Conservation (phyloP, 2,329 filamentous ascomycete species). For the Botrytis byssoidea region DNA sequence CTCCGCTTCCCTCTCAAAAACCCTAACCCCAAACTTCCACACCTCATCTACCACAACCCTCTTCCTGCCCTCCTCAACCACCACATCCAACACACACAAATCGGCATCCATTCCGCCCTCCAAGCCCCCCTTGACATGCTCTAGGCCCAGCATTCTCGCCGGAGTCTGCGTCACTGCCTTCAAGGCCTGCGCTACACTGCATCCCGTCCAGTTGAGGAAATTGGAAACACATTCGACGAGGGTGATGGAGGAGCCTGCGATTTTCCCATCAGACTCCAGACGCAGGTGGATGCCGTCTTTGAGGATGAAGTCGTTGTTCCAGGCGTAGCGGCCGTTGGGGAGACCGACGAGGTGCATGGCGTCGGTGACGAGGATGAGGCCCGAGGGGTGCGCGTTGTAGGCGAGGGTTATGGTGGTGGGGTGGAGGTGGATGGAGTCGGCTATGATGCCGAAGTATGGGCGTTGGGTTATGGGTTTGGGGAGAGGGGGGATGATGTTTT, state of each 20-base stretch:
- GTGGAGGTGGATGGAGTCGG: conserved; percentile 87
- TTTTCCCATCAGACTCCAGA: conserved; percentile 74
- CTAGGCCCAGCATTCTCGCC: conserved; percentile 70
- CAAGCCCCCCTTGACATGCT: conserved; percentile 64
- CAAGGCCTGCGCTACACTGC: conserved; percentile 65
- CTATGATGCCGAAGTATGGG: conserved; percentile 85
- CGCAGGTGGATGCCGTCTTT: conserved; percentile 73
- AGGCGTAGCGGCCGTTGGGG: conserved; percentile 79
- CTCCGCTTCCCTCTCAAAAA: conserved; percentile 22
- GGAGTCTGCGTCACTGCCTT: conserved; percentile 74
- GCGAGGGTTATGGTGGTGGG: conserved; percentile 87
- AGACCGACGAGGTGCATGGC: conserved; percentile 86
- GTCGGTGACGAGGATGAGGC: conserved; percentile 87
- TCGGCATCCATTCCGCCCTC: conserved; percentile 65
- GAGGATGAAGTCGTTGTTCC: conserved; percentile 65
- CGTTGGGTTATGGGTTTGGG: conserved; percentile 38
- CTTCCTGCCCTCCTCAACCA: conserved; percentile 44
- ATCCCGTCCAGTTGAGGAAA: conserved; percentile 72
- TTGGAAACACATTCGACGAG: conserved; percentile 83
- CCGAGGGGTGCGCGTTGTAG: conserved; percentile 79
- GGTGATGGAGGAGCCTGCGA: conserved; percentile 72
- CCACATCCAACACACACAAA: conserved; percentile 65
- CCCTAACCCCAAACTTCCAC: conserved; percentile 30
- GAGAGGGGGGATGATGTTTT: neutral
- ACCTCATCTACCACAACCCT: conserved; percentile 44